These are phyloP conservation scores for Chamaecrista fasciculata DNA, from an alignment of 306 rosid species.

Conservation along the genomic window DNA sequence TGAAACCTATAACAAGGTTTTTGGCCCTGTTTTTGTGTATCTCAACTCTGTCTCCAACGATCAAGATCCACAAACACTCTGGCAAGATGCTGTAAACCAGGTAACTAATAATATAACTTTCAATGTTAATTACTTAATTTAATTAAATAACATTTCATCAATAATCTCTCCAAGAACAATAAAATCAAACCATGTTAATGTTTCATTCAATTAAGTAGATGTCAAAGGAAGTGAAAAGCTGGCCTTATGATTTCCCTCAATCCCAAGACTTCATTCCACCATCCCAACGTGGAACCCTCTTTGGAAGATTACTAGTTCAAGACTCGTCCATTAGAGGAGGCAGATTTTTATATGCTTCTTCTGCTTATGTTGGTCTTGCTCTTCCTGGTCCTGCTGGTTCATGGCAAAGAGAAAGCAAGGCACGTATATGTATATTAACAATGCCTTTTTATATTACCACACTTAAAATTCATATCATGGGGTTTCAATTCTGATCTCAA, in stretches of 20 bases:
- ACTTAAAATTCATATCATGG: slow-evolving; percentile 9
- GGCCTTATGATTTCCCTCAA: slow-evolving; percentile 74
- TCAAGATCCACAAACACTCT: slow-evolving; percentile 38
- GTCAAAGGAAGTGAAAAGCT: slow-evolving; percentile 46
- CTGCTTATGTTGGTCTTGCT: slow-evolving; percentile 71
- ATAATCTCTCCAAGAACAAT: too few relatives aligned
- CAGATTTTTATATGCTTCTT: slow-evolving; percentile 28
- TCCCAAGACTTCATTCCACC: slow-evolving; percentile 51
- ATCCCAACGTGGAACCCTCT: slow-evolving; percentile 51
- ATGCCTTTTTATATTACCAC: too few relatives aligned
- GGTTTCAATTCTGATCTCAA: slow-evolving; percentile 72
- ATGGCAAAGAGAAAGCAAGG: slow-evolving; percentile 88
- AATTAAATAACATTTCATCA: too few relatives aligned
- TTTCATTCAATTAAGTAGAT: slow-evolving; percentile 28
- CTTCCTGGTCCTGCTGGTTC: slow-evolving; percentile 71
- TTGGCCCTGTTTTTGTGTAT: slow-evolving; percentile 68
- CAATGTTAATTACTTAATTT: too few relatives aligned
- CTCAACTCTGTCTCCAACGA: slow-evolving; percentile 45
- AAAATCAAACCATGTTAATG: too few relatives aligned
- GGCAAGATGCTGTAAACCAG: slow-evolving; percentile 68
- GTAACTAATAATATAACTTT: too few relatives aligned
- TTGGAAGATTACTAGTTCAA: slow-evolving; percentile 54
- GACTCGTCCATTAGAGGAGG: slow-evolving; percentile 54
- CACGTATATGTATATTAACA: too few relatives aligned
- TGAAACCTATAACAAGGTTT: slow-evolving; percentile 75